Base-by-base conservation (phyloP, 306 rosid species). In the Hylodesmum podocarpum region DNA sequence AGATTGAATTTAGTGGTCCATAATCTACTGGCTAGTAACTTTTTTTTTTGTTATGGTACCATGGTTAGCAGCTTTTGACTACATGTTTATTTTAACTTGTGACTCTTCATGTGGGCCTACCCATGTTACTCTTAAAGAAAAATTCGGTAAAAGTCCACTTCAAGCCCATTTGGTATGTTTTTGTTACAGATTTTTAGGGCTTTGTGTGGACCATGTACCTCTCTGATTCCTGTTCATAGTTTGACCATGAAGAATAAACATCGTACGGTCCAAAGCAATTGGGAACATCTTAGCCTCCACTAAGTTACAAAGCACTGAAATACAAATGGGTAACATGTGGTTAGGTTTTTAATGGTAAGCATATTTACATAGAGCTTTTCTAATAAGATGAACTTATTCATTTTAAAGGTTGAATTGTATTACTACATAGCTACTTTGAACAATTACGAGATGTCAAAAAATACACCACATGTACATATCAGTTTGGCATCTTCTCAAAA, bases 221-320 rank as follows among this genome's bases (percentile, higher is more conserved):
- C 16, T 66, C 25, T 46, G 25, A 11, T 66, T 37, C 3, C 2
- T 51, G 66, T 66, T 66, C 40, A 40, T 19, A 19, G 77, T 73
- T 83, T 73, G 80, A 67, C 66, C 68, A 57, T 12, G 39, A 37
- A 47, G 29, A 25, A 71, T 18, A n/a, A 71, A 65, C 51, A 71
- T 13, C 3, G 58, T 71, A 40, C 64, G 62, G 27, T 47, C 15
- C 41, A 49, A 50, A n/a, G 16, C 72, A 37, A 67, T 41, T 22
- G 3, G 40, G 65, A 78, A 59, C 16, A 41, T 28, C 61, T 18
- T 63, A 78, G 43, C 25, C 55, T 40, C 16, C 83, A 53, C 65
- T 46, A 66, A 27, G 64, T 57, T 68, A 78, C 40, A 55, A 69
- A 50, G 1, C 76, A 78, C 78, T 37, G 27, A 63, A 51, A 41